These are phyloP conservation scores for Metarhizium anisopliae DNA, from an alignment of 2,329 filamentous ascomycete genomes.

Conservation along the genomic window DNA sequence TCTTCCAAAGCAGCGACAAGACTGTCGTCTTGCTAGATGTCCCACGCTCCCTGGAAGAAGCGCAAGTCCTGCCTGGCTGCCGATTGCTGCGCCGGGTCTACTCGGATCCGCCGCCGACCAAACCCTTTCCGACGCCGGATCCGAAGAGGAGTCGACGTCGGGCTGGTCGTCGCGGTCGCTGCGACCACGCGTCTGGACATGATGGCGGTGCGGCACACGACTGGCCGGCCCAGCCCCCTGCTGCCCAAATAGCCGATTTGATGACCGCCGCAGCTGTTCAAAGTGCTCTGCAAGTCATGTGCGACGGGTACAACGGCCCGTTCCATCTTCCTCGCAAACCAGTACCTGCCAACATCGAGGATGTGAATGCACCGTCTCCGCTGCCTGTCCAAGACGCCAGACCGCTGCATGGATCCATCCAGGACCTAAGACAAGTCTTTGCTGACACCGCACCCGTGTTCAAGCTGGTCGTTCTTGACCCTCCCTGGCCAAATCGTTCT, in stretches of 20 bases:
- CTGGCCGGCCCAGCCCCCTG: conserved; percentile 25
- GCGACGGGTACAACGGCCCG: conserved; percentile 27
- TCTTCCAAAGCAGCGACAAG: conserved; percentile 24
- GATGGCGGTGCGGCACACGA: conserved; percentile 16
- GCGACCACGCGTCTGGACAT: conserved; percentile 2
- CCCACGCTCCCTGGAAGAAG: conserved; percentile 58
- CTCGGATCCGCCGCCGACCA: conserved; percentile 33
- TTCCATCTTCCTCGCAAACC: conserved; percentile 36
- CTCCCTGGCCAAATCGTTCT: conserved; percentile 75
- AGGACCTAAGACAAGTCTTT: conserved; percentile 31
- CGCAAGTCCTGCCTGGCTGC: conserved; percentile 42
- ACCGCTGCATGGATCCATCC: conserved; percentile 41
- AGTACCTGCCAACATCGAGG: background rate
- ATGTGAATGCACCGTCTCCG: conserved; percentile 1
- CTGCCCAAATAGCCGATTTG: conserved; percentile 43
- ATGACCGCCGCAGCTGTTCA: conserved; percentile 41
- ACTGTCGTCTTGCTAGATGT: conserved; percentile 57
- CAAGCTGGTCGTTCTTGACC: conserved; percentile 63
- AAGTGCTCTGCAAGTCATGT: conserved; percentile 31
- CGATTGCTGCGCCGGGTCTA: conserved; percentile 31
- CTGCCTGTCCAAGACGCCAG: conserved; percentile 27
- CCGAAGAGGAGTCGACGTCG: conserved; percentile 11
- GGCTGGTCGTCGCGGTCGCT: conserved; percentile 13
- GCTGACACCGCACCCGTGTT: conserved; percentile 42
- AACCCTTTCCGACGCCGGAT: conserved; percentile 45